Conservation (phyloP, 805 yeast species). For the Ogataea polymorpha region DNA sequence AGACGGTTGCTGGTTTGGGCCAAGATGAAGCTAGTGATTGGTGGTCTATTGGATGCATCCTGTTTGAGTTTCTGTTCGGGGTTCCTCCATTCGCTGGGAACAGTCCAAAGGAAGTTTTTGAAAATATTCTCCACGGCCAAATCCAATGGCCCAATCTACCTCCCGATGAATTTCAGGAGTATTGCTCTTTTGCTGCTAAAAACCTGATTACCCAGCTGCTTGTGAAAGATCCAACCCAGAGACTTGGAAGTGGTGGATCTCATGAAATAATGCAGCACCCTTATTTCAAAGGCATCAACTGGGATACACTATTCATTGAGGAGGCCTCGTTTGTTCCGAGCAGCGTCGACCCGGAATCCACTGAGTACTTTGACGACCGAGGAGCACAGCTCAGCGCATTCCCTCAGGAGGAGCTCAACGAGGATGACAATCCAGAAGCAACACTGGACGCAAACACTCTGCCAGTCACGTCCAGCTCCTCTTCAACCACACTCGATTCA, state of each 20-base stretch:
- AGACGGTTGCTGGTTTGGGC: constrained; percentile 79
- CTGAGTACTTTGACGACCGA: constrained; percentile 86
- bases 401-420: constrained; percentile 39
- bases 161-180: constrained; percentile 47
- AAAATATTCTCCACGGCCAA: constrained; percentile 67
- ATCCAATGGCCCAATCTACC: constrained; percentile 82
- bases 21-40: constrained; percentile 90
- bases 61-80: constrained; percentile 89
- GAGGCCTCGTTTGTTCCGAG: constrained; percentile 83
- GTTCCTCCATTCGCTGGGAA: constrained; percentile 91
- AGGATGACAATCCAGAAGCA: constrained; percentile 18
- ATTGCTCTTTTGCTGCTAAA: constrained; percentile 64
- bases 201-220: constrained; percentile 68
- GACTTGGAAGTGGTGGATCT: constrained; percentile 80
- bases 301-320: constrained; percentile 69
- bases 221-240: constrained; percentile 54
- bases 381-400: constrained; percentile 77
- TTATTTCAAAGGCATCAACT: constrained; percentile 67
- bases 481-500: constrained; percentile 29
- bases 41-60: constrained; percentile 98
- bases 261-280: constrained; percentile 77
- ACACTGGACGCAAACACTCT: constrained; percentile 6
- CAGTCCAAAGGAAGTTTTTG: constrained; percentile 77
- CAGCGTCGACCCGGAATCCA: constrained; percentile 75
- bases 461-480: constrained; percentile 25